Base-by-base conservation (phyloP, 1,139 yeast genomes). In the Yamadazyma kanchanaburiensis region DNA sequence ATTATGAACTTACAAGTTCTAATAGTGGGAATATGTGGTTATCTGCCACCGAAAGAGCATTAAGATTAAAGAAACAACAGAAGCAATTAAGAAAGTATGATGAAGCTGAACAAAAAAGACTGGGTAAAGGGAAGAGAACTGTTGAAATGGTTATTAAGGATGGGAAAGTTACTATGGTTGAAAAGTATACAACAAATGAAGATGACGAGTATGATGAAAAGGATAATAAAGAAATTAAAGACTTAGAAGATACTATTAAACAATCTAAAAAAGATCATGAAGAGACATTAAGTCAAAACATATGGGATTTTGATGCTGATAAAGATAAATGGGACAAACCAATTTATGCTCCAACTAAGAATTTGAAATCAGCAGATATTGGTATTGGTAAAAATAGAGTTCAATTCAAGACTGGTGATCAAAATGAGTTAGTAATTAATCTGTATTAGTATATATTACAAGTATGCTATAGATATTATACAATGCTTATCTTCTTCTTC, bases 11-110 rank as follows among this genome's bases (percentile, higher is more conserved):
- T 27, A 77, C 79, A 0, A 54, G 69, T 4, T 60, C 73, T 0
- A 48, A 61, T 4, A 73, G 74, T 27, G 60, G 74, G 2, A 77
- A 70, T 44, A 67, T 78, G 43, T 94, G 98, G 98, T 80, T 95
- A 1, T 76, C 86, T 4, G 91, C 96, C 0, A 70, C 81, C 29
- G 97, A 94, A 48, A 75, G 94, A 43, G 97, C 96, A 0, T 64
- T 87, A 34, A 75, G 71, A 34, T 64, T 91, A 44, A 87, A 88
- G 53, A 77, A 77, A 42, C 96, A 88, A 50, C 96, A 89, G 48
- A 73, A 80, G 34, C 81, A 77, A 42, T 53, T 81, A 35, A 62
- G 85, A 6, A 77, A 76, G 44, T 69, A 77, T 49, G 82, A 81
- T 33, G 77, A 74, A 29, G 58, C 65, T 24, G 81, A 78, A 27